Evolutionary conservation across 371 early-diverging fungal genomes (phyloP), one percentile per base, ranked within the genome.

Genomic region (Mucor mucedo): DNA sequence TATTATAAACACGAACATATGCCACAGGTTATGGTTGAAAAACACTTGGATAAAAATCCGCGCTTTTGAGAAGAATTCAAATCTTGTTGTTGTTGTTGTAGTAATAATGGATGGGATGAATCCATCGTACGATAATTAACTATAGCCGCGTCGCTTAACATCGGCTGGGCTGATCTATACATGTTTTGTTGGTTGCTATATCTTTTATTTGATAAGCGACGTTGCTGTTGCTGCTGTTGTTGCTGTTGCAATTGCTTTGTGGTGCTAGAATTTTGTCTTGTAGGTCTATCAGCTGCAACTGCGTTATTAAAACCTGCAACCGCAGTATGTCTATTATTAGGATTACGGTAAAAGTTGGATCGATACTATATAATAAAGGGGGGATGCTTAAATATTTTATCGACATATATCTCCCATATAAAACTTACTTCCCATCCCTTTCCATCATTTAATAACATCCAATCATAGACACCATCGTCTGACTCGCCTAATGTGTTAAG

Each of bases 391-490:
- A 14, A 10, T 44, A 13, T 14, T 44, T n/a, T 16, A 14, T 14
- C 13, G 5, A 44, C 10, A 14, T 14, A 44, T 14, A 2, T 8
- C 8, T 35, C 35, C 6, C 35, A 6, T 35, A 8, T 6, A 44
- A 5, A 30, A 21, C 33, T 79, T 52, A 74, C 74, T 52, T 84
- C 82, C 82, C 83, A 83, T 3, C 85, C 83, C 60, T 80, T 84
- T 49, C 82, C 82, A 48, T 78, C 78, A 63, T 71, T 71, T 35
- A 71, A 44, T 16, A 71, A 48, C 90, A 94, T 93, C 97, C 97
- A 96, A 73, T 96, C 97, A 69, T 88, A 95, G 28, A 94, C 79
- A n/a, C 91, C 93, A 73, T 95, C 96, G 68, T 96, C 95, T 39
- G 68, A 72, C 54, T 91, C 91, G 49, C 89, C 90, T 38, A 84